Conservation (phyloP, 1,139 yeast genomes). For the Taphrina sp. region DNA sequence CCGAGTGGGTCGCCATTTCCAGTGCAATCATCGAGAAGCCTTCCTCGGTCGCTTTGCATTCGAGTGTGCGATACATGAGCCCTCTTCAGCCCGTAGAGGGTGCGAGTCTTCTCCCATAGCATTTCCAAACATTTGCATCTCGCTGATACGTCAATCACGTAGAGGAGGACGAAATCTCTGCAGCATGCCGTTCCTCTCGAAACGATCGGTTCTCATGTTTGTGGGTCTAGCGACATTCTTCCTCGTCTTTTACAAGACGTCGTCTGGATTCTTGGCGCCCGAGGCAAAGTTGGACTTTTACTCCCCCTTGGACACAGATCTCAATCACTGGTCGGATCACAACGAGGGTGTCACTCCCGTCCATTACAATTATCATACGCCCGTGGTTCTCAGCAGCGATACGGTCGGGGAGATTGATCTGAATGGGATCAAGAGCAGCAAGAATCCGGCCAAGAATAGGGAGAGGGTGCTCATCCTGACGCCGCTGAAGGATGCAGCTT, state of each 20-base stretch:
- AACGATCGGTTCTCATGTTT: neutral
- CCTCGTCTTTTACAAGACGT: conserved; percentile 8
- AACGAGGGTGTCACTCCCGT: conserved; percentile 41
- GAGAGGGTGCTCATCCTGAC: conserved; percentile 70
- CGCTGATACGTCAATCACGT: too few relatives aligned
- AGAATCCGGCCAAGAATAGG: conserved; percentile 53
- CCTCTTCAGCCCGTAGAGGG: too few relatives aligned
- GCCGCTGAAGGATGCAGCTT: conserved; percentile 80
- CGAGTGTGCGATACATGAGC: too few relatives aligned
- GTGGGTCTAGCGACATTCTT: conserved; percentile 12
- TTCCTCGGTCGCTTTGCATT: too few relatives aligned
- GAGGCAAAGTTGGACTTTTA: conserved; percentile 20
- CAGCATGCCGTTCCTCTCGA: conserved; percentile 7
- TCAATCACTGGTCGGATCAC: conserved; percentile 22
- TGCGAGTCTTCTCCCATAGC: too few relatives aligned
- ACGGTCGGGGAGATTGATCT: conserved; percentile 51
- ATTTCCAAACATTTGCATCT: too few relatives aligned
- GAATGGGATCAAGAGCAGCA: conserved; percentile 48
- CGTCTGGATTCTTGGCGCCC: conserved; percentile 9
- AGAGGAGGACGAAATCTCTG: too few relatives aligned
- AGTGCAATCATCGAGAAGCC: too few relatives aligned
- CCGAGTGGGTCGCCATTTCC: too few relatives aligned
- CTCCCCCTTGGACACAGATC: conserved; percentile 15
- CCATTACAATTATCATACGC: conserved; percentile 39
- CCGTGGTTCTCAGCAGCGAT: conserved; percentile 36